Evolutionary conservation across 2,329 filamentous ascomycete species (phyloP), one percentile per base, ranked within the genome.

Genomic region (Didymella keratinophila): DNA sequence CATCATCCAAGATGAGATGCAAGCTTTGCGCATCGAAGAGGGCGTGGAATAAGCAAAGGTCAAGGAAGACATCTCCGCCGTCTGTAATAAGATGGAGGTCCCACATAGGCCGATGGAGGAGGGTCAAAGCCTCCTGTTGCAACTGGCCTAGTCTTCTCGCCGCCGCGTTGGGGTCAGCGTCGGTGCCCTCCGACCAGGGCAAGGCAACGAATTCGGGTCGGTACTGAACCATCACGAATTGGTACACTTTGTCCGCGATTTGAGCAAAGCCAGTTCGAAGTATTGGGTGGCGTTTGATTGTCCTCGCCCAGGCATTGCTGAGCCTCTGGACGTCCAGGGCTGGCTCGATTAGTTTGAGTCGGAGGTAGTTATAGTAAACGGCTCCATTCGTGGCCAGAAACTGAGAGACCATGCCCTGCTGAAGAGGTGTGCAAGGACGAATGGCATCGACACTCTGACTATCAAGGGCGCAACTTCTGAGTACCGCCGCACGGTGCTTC

Each of bases 1-100:
- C 79, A 64, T 89, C 85, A 0, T 79, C 70, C 2, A 97, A 76
- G 1, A 97, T 82, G 0, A 81, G 70, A 3, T 85, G 80, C 11
- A 97, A 78, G 9, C 92, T 93, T 39, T 86, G 82, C 0, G 92
- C 93, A 78, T 97, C 93, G 65, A 96, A 97, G 0, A 97, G 79
- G 0, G 91, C 90, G 77, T 97, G 93, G 62, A 96, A 89, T 2
- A 92, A 81, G 10, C 81, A 84, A 20, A 88, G 69, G 43, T 83
- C 76, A 39, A 86, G 71, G 5, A 70, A 65, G 4, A 45, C 42
- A 0, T 55, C 41, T 0, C 61, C 48, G 0, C 68, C 53, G 0
- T 60, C 43, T 2, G 79, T 64, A 0, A 82, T 70, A 1, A 92
- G 46, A 0, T 79, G 77, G 20, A 91, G 74, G 12, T 78, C 78